Evolutionary conservation across 75 land plant species (phyloP).

Genomic region (Pinus albicaulis): DNA sequence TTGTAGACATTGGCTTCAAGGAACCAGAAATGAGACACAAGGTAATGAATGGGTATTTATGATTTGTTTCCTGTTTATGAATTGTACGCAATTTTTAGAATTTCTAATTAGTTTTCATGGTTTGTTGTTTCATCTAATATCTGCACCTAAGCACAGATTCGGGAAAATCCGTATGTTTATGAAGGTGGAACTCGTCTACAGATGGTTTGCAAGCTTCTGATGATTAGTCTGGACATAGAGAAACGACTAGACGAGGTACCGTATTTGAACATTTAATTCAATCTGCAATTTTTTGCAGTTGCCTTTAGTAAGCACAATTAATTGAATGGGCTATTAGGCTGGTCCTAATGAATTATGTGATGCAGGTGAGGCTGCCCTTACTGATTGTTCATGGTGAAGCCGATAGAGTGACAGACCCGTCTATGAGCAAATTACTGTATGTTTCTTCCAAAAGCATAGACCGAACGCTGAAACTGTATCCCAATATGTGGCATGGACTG

Average conservation of each 20-base stretch:
- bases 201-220: conserved; percentile 68
- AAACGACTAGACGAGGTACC: conserved; percentile 55
- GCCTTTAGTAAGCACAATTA: no score
- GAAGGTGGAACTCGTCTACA: conserved; percentile 66
- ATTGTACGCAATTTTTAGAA: no score
- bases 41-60: no score
- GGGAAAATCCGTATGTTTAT: conserved; percentile 68
- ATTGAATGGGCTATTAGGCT: no score
- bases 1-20: no score
- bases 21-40: no score
- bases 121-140: no score
- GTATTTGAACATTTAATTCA: no score
- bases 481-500: conserved; percentile 89
- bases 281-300: no score
- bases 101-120: no score
- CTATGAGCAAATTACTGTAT: conserved; percentile 57
- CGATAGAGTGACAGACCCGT: conserved; percentile 79
- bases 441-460: conserved; percentile 62
- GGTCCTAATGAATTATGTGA: no score
- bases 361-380: conserved; percentile 43
- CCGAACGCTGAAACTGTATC: conserved; percentile 22
- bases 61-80: no score
- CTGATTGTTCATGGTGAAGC: conserved; percentile 75
- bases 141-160: conserved; percentile 34
- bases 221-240: conserved; percentile 56